Evolutionary conservation across 129 eudicot genomes (phyloP), one percentile per base, ranked within the genome.

Genomic region (Silybum marianum): DNA sequence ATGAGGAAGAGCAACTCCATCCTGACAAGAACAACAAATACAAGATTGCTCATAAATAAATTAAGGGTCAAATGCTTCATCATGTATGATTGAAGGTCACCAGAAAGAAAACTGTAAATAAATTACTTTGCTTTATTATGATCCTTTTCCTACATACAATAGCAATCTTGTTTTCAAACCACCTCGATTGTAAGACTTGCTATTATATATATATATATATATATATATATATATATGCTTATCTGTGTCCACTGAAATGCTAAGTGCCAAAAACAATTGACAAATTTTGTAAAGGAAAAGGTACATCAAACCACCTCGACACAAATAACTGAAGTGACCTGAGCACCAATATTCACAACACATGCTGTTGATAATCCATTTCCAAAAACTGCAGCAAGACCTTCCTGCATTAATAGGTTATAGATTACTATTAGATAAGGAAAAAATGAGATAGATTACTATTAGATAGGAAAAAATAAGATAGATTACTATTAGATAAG

Each of bases 311-410:
- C 38, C 78, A 95, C 99, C 98, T 95, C 98, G 19, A 95, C 83
- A 71, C 99, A 95, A 73, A 95, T 87, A 75, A 95, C 88, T 16
- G 98, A 88, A 42, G 98, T 91, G 86, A 86, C 95, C 80, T 95
- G 99, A 80, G 98, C 97, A 79, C 99, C 99, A 72, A 92, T 83
- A 82, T 91, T 95, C 74, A 93, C 92, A 65, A 93, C 82, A 79
- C 99, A 95, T 82, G 99, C 98, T 36, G 99, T 93, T 74, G 99
- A 93, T 71, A 95, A 85, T 12, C 98, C 99, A 86, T 93, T 93
- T 76, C 99, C 99, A 76, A 95, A 95, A 40, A 86, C 92, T 72
- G 99, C 97, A 84, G 99, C 99, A 84, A 95, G 94, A 76, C 95
- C 98, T 89, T 95, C 99, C 99, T 95, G 92, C 38, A 74, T 34